Evolutionary conservation across 2,329 filamentous ascomycete species (phyloP).

Genomic region (Epichloe scottii): DNA sequence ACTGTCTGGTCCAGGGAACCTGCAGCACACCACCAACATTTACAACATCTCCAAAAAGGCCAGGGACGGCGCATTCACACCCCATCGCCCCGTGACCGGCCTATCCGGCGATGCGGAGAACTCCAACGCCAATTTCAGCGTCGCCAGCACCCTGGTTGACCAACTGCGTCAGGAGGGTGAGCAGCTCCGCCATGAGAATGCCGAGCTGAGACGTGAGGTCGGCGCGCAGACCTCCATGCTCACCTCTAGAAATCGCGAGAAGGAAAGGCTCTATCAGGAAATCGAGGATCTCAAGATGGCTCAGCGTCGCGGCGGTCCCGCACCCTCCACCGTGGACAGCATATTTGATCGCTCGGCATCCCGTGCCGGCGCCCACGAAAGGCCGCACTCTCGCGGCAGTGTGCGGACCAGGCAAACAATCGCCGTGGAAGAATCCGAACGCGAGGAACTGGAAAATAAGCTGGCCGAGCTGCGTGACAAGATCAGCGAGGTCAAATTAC

Average conservation of each 20-base stretch:
- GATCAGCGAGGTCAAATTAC: slow-evolving; percentile 72
- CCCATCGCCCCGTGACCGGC: slow-evolving; percentile 37
- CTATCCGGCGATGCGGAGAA: slow-evolving; percentile 38
- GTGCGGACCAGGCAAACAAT: slow-evolving; percentile 52
- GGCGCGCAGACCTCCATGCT: slow-evolving; percentile 96
- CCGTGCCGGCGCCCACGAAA: slow-evolving; percentile 54
- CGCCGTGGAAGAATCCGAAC: slow-evolving; percentile 57
- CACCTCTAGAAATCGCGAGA: slow-evolving; percentile 88
- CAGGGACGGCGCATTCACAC: slow-evolving; percentile 29
- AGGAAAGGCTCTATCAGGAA: slow-evolving; percentile 88
- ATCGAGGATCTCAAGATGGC: slow-evolving; percentile 93
- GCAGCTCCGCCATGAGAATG: slow-evolving; percentile 81
- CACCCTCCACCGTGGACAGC: slow-evolving; percentile 65
- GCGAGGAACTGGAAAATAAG: slow-evolving; percentile 75
- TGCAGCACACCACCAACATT: slow-evolving; percentile 52
- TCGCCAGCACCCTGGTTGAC: slow-evolving; percentile 58
- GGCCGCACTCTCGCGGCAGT: slow-evolving; percentile 64
- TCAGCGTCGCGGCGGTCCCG: slow-evolving; percentile 54
- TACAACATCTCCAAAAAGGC: slow-evolving; percentile 51
- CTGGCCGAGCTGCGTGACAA: slow-evolving; percentile 77
- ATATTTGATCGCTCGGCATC: slow-evolving; percentile 92
- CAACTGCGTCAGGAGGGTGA: slow-evolving; percentile 58
- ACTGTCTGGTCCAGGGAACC: slow-evolving; percentile 21
- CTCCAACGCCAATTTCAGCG: slow-evolving; percentile 39
- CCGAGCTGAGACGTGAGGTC: slow-evolving; percentile 80